Evolutionary conservation across 139 green algal species (phyloP).

Genomic region (Chlamydomonas schloesseri): DNA sequence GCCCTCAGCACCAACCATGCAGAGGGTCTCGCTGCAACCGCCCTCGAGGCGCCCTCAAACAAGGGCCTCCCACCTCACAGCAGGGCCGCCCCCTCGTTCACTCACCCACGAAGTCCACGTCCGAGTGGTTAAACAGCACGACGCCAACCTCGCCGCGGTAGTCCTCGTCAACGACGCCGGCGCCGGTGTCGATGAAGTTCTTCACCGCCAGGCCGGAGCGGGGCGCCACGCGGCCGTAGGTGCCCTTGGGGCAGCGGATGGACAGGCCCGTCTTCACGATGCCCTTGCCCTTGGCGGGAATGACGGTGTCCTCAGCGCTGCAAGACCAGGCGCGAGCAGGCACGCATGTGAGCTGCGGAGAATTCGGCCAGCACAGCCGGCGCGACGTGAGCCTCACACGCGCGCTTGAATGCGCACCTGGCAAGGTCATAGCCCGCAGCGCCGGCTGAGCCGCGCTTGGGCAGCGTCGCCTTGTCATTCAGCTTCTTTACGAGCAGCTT

Average conservation of each 20-base stretch:
- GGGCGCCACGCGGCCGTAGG: slow-evolving; percentile 96
- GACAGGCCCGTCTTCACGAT: slow-evolving; percentile 91
- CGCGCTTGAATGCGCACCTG: slow-evolving; percentile 63
- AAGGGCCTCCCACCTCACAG: too few relatives aligned
- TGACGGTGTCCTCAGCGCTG: slow-evolving; percentile 86
- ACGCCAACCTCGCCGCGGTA: slow-evolving; percentile 96
- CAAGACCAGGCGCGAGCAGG: not conserved
- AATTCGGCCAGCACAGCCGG: too few relatives aligned
- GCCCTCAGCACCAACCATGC: too few relatives aligned
- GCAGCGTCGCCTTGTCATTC: slow-evolving; percentile 82
- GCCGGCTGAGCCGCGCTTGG: slow-evolving; percentile 81
- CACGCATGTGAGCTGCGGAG: not conserved
- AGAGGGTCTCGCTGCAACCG: too few relatives aligned
- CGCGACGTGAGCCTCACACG: too few relatives aligned
- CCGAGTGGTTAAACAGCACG: slow-evolving; percentile 97
- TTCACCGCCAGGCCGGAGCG: slow-evolving; percentile 96
- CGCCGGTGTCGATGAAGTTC: slow-evolving; percentile 96
- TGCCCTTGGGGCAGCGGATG: slow-evolving; percentile 89
- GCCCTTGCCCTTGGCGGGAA: slow-evolving; percentile 90
- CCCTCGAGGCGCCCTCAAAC: too few relatives aligned
- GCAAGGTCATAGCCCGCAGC: slow-evolving; percentile 96
- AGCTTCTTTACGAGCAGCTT: slow-evolving; percentile 90
- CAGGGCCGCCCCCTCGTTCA: too few relatives aligned
- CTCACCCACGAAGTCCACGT: slow-evolving; percentile 88
- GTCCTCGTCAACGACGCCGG: slow-evolving; percentile 97